These are phyloP conservation scores for Aspergillus pseudoterreus DNA, from an alignment of 2,329 filamentous ascomycete genomes.

Conservation along the genomic window DNA sequence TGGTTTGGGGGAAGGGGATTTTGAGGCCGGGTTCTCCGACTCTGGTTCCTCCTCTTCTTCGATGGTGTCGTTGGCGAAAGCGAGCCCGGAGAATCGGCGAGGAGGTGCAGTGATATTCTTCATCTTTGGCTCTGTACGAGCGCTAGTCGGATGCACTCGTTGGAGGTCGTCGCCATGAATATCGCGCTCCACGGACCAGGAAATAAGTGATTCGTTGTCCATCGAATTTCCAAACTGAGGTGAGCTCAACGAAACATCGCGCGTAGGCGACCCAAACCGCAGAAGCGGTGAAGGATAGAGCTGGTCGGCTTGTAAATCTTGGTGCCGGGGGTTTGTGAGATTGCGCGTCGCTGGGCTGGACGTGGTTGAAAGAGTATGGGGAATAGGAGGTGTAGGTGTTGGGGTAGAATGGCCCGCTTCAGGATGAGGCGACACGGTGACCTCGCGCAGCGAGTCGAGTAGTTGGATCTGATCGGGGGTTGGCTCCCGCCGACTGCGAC, in stretches of 20 bases:
- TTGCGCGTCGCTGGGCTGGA: slow-evolving; percentile 26
- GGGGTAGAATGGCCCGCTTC: slow-evolving; percentile 20
- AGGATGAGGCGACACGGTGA: slow-evolving; percentile 18
- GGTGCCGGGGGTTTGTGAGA: slow-evolving; percentile 17
- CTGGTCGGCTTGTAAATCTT: slow-evolving; percentile 14
- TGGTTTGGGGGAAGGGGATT: slow-evolving; percentile 2
- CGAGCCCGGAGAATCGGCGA: slow-evolving; percentile 31
- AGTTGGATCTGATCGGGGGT: slow-evolving; percentile 34
- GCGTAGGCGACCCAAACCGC: slow-evolving; percentile 12
- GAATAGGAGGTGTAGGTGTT: slow-evolving; percentile 34
- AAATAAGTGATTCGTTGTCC: slow-evolving; percentile 33
- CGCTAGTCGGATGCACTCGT: slow-evolving; percentile 27
- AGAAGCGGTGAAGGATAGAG: slow-evolving; percentile 29
- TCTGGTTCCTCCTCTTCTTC: slow-evolving; percentile 26
- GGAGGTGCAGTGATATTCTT: slow-evolving; percentile 35
- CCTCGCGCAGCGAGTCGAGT: slow-evolving; percentile 25
- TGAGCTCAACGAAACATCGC: slow-evolving; percentile 15
- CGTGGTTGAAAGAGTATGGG: slow-evolving; percentile 28
- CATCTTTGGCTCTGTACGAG: slow-evolving; percentile 20
- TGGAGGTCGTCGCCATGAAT: slow-evolving; percentile 34
- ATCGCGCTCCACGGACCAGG: slow-evolving; percentile 34
- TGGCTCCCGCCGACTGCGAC: slow-evolving; percentile 26
- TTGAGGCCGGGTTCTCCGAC: slow-evolving; percentile 8
- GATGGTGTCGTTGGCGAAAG: slow-evolving; percentile 25
- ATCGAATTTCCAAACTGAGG: slow-evolving; percentile 20